Evolutionary conservation across 139 green algal species (phyloP), one percentile per base, ranked within the genome.

Genomic region (Nannochloris sp.): DNA sequence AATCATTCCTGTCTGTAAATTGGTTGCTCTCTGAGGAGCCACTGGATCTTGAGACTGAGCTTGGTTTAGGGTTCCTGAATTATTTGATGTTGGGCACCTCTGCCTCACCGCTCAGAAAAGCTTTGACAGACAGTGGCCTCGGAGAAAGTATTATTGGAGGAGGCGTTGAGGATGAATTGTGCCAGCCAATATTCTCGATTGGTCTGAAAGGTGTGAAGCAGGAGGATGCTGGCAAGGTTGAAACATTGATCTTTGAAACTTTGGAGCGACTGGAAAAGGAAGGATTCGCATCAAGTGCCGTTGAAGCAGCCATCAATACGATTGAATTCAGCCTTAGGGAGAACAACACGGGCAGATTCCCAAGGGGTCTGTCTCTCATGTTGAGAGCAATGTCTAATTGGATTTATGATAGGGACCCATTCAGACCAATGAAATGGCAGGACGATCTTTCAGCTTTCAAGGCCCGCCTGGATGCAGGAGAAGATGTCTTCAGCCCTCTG

Each of bases 341-440:
- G 79, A 99, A 99, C 86, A 99, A 99, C 84, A 99, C 93, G 3
- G 93, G 92, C 56, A 66, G 75, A 63, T 98, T 98, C 84, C 93
- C 93, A 5, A 82, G 93, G 37, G 93, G 93, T 3, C 83, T 99
- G 10, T 87, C 77, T 26, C 84, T 99, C 49, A 99, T 99, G 93
- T 82, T 98, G 63, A 82, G 88, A 36, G 84, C 88, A 37, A 84
- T 97, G 77, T 76, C 76, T 49, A 78, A 87, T 29, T 99, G 93
- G 93, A 90, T 98, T 70, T 99, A 99, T 65, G 90, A 94, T 68
- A 71, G 78, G 6, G 89, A 97, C 81, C 93, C 93, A 33, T 88
- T 96, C 71, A 67, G 85, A 69, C 83, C 86, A 31, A 83, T 98
- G 57, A 79, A 90, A 69, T 98, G 92, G 86, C 82, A 89, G 68